These are phyloP conservation scores for Erysiphe pulchra DNA, from an alignment of 2,329 filamentous ascomycete genomes.

Conservation along the genomic window DNA sequence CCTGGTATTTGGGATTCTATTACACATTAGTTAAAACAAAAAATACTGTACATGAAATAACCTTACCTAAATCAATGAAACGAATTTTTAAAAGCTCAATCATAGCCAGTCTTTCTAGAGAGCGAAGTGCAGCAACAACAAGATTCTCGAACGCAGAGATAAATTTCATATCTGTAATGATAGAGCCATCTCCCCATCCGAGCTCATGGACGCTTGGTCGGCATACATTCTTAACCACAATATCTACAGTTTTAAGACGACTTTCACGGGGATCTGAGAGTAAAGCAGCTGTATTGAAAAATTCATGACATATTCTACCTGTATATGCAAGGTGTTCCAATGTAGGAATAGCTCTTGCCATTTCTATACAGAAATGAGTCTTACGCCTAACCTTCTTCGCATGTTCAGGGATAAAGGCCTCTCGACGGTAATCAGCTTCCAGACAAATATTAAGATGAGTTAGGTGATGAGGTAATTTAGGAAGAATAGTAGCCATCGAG, in stretches of 20 bases:
- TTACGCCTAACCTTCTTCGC: conserved; percentile 29
- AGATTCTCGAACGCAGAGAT: conserved; percentile 45
- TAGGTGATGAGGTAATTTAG: conserved; percentile 28
- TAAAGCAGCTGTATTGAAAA: conserved; percentile 34
- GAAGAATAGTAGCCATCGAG: conserved; percentile 38
- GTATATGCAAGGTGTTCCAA: conserved; percentile 48
- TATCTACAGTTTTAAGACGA: conserved; percentile 35
- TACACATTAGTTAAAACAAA: conserved; percentile 2
- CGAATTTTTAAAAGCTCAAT: conserved; percentile 42
- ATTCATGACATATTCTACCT: conserved; percentile 41
- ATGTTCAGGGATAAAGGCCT: conserved; percentile 31
- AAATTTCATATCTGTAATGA: conserved; percentile 46
- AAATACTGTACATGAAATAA: neutral
- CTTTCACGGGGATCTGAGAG: conserved; percentile 21
- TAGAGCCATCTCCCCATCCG: conserved; percentile 35
- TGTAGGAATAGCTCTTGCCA: conserved; percentile 32
- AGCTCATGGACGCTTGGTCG: conserved; percentile 16
- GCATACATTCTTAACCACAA: conserved; percentile 54
- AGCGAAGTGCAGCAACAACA: conserved; percentile 34
- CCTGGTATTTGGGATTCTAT: conserved; percentile 44
- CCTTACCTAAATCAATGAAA: conserved; percentile 43
- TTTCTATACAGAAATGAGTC: conserved; percentile 36
- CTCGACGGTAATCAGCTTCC: conserved; percentile 45
- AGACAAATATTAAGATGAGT: conserved; percentile 40
- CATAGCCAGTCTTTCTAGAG: conserved; percentile 30